Evolutionary conservation across 306 rosid genomes (phyloP), one percentile per base, ranked within the genome.

Genomic region (Acacia melanoxylon): DNA sequence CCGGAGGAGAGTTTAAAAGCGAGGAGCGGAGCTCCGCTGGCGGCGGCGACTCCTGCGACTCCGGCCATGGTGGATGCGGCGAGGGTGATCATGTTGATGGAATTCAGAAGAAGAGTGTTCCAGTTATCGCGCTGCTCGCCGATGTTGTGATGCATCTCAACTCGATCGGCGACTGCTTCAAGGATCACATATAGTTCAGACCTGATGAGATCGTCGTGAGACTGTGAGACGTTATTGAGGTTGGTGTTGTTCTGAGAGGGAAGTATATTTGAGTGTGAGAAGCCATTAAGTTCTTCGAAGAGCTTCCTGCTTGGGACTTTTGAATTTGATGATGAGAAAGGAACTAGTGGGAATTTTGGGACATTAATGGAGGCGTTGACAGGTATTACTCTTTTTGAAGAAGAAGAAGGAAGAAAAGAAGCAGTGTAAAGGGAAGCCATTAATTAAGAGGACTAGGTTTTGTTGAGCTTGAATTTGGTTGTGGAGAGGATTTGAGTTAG

Each of bases 11-110:
- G 15, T 17, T 90, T 93, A 4, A 95, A 77, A 12, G 89, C 87
- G 66, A 90, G 51, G 19, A 87, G 86, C 0, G 97, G 70, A 0
- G 76, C 87, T 2, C 80, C 88, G 75, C 2, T 16, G 35, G 69
- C 41, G 1, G 68, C 35, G 9, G 80, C 67, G 12, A 91, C 85
- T 17, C 56, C 75, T 5, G 94, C 92, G 1, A 91, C 35, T 8
- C 90, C 98, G 0, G 92, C 85, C 84, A 93, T 81, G 41, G 92
- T 72, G 13, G 98, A 3, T 1, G 97, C 98, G 0, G 97, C 81
- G 75, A 93, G 97, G 51, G 93, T 93, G 40, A 95, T 84, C 93
- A 90, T 87, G 82, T 95, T 95, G 85, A 90, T 88, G 80, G 97
- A 93, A 85, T 90, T 91, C 0, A 95, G 48, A 0, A 93, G 80